Evolutionary conservation across 2,329 filamentous ascomycete species (phyloP), one percentile per base, ranked within the genome.

Genomic region (Epichloe bromicola): DNA sequence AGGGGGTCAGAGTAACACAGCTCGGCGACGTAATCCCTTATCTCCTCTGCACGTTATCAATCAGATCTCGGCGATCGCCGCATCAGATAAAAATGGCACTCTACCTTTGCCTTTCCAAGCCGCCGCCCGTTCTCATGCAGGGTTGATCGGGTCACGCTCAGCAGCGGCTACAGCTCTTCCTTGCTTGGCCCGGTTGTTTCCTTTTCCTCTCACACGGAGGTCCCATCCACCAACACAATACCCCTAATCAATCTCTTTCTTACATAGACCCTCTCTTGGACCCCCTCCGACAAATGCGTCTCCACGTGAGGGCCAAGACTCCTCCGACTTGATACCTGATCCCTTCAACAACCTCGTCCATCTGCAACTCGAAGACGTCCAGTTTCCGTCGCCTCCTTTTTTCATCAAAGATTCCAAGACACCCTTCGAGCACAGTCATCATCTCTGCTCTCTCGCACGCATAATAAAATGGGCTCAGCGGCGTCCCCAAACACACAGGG

Each of bases 391-490:
- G 7, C n/a, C 8, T 19, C 38, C 33, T 15, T n/a, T 36, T 36
- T 8, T 10, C 26, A 10, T 30, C 26, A 10, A 30, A 30, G 26
- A 30, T 30, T 43, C 7, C 17, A 19, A 12, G 10, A 43, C 20
- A n/a, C 1, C 26, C 39, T 15, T 20, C 26, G 26, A 10, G 26
- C 26, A 10, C 26, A 30, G 8, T 11, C 26, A 30, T 30, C 26
- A 30, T 30, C 26, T 11, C 26, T 30, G 26, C 26, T 30, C 26
- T 30, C 26, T 11, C 26, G 5, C 49, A 46, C 7, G 3, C 8
- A 8, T 46, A 50, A 8, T 26, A 26, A 36, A 19, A 67, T 67
- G 65, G 62, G 58, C 41, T 64, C 65, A 43, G 43, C 66, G 44
- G 55, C 60, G 30, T 26, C 26, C 2, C 57, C 61, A 36, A 50